Base-by-base conservation (phyloP, 441 rosid genomes). In the Croton laevigatus region DNA sequence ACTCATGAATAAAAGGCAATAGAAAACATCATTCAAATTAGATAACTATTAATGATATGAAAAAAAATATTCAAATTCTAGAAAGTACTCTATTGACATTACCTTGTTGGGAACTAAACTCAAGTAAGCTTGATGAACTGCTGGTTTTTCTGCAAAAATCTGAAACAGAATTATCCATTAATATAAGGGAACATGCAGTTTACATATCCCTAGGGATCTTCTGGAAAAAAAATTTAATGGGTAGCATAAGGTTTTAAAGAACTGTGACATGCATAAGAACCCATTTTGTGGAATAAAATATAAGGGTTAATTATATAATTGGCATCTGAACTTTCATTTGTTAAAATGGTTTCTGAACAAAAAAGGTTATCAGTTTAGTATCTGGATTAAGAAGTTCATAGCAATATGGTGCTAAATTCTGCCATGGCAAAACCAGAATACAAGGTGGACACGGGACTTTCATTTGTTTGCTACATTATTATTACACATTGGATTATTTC, bases 61-160 rank as follows among this genome's bases (percentile, higher is more conserved):
- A 19, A 32, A 71, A 62, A 49, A 23, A n/a, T 45, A 64, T 48
- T 61, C 45, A 68, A 44, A 59, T n/a, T 27, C 8, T 13, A 17
- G 65, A 9, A 46, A 55, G 59, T 10, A 46, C 68, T 61, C 53
- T 27, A 57, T 62, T 72, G 37, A 54, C 72, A 65, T 71, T 83
- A 90, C 98, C 97, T 94, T 94, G 37, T 79, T 82, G 14, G 97
- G 98, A 81, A 94, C 97, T 71, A 83, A 80, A 71, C 69, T 85
- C 74, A 94, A 70, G 79, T 85, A 94, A 71, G 97, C 97, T 75
- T 72, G 88, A 72, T 88, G 94, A 72, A 94, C 97, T 62, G 94
- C 95, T 51, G 98, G 98, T 76, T 90, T 94, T 88, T 91, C 97
- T 69, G 97, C 89, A 89, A 94, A 94, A 79, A 94, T 92, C 98